Evolutionary conservation across 2,329 filamentous ascomycete species (phyloP), one percentile per base, ranked within the genome.

Genomic region (Trichoderma breve): DNA sequence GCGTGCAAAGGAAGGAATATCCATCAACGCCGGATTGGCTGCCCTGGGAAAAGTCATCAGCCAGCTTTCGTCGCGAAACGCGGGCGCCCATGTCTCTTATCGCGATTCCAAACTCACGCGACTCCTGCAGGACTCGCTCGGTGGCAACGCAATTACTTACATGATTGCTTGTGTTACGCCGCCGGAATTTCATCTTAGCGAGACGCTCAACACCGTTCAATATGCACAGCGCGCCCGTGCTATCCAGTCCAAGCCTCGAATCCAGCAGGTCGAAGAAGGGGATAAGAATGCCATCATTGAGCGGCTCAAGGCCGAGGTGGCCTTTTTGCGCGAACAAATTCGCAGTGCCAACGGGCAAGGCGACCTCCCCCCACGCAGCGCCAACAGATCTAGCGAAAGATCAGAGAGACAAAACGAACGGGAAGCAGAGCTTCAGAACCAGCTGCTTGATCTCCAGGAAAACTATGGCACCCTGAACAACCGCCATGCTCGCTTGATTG

Each of bases 81-180:
- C 92, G 58, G 94, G 94, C 62, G 92, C 94, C 5, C 94, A 98
- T 82, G 95, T 99, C 71, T 99, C 96, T 2, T 99, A 99, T 81
- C 93, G 96, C 74, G 96, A 99, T 83, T 98, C 96, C n/a, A 95
- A 94, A 80, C 90, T 99, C 76, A 99, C 96, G 12, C 92, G 96
- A 73, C 86, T 99, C 28, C 88, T 99, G 21, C 96, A 99, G 84
- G 96, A 99, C 82, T 99, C 96, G 0, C 87, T 99, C 6, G 96
- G 96, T 71, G 96, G 96, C 5, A 98, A 97, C 80, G 96, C 96
- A 43, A 97, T 98, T 79, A 99, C 96, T 0, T 99, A 98, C 83
- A 98, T 99, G 96, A 96, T 99, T 83, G 96, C 96, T 9, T 99
- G 96, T 82, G 95, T 99, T 34, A 99, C 95, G 1, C 95, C 95